Base-by-base conservation (phyloP, 2,329 filamentous ascomycete species). In the Microcyclospora tardicrescens region DNA sequence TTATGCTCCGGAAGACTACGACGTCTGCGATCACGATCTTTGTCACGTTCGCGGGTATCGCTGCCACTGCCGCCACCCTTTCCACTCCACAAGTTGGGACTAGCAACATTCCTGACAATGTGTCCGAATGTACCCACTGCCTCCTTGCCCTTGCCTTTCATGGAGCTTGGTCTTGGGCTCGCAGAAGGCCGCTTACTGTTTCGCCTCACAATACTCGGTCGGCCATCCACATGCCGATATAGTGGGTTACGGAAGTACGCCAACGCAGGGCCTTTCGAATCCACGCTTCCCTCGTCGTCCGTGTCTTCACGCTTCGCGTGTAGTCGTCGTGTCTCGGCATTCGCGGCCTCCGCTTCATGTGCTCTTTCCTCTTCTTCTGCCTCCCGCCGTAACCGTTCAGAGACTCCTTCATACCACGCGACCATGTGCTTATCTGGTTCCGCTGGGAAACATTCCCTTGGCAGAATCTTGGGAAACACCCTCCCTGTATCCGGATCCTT, bases 351-450 rank as follows among this genome's bases (percentile, higher is more conserved):
- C 16, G 48, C 40, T 16, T 50, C 43, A n/a, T 48, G 46, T 19
- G 43, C 41, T 28, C 46, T 33, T 36, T 53, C 53, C 55, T 65
- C 59, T 52, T 64, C 57, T 31, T 68, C 65, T 4, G 67, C 73
- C 48, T 87, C 79, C 40, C 72, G 67, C 44, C 77, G 74, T 35
- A 94, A 62, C 48, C 74, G 76, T 42, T 79, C 71, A 28, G 77
- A 81, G 40, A 93, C 87, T 2, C 71, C 68, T 32, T 82, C 77
- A 57, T 96, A 86, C 89, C 91, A 98, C 42, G 71, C 67, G 39
- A 86, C 76, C 62, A 94, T 86, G n/a, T 81, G 79, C 4, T 71
- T 64, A 52, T 96, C 89, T 1, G 86, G 74, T 33, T 73, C 66
- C 2, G 69, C 57, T 0, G 91, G 89, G 45, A 89, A 86, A 28